Base-by-base conservation (phyloP, 192 early-diverging fungal species). In the Jimgerdemannia flammicorona region DNA sequence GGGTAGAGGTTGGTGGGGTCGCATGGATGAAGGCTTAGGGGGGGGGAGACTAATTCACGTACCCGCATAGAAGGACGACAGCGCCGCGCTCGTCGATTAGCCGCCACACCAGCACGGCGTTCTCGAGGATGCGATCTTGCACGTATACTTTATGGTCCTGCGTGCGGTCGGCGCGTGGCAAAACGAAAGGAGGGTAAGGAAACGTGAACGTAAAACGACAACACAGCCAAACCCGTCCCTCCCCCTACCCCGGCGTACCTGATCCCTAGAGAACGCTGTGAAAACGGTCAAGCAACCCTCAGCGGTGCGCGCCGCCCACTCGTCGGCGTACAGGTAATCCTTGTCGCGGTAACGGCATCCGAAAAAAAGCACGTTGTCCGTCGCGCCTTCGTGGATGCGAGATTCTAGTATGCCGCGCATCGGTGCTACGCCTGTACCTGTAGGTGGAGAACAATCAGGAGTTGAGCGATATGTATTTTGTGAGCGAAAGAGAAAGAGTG, bases 241-340 rank as follows among this genome's bases (percentile, higher is more conserved):
- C 29, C 29, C 29, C 29, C 29, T 29, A 29, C 29, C 29, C 29
- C 29, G 29, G 29, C 29, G 29, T 66, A 83, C 87, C 78, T 93
- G 90, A 80, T 98, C 97, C 66, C 96, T 83, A 40, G 98, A 99
- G 77, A 93, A 96, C 0, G 98, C 98, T 11, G 90, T 84, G 70
- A 88, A 87, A 43, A 95, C 74, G 63, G 78, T 78, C 49, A 99
- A 81, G 63, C 74, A 49, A 1, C 88, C 87, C 2, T 87, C 72
- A 0, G 59, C 49, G 3, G 72, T 81, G 76, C 90, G 87, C 3
- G 69, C 40, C 29, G 90, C 82, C 86, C 91, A 94, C 77, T 95
- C 90, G 10, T 84, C 70, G 3, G 72, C 80, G 77, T 95, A 97
- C 64, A 92, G 85, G 80, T 87, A 95, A 79, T 99, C 98, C 64